Evolutionary conservation across 2,329 filamentous ascomycete genomes (phyloP).

Genomic region (Xylaria hypoxylon): DNA sequence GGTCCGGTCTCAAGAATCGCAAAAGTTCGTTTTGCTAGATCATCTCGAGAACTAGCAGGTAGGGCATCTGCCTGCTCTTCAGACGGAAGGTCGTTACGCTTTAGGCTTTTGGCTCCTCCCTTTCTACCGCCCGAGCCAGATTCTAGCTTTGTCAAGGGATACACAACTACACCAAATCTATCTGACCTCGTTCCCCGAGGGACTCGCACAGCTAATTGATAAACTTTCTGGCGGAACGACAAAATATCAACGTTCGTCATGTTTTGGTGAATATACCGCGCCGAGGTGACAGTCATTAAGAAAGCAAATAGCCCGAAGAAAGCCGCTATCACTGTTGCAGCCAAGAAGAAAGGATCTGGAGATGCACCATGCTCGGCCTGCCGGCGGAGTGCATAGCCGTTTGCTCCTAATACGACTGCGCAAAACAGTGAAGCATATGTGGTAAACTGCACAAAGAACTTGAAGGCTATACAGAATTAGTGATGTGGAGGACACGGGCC

Average conservation of each 20-base stretch:
- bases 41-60: slow-evolving; percentile 53
- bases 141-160: slow-evolving; percentile 61
- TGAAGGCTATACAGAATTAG: slow-evolving; percentile 70
- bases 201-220: slow-evolving; percentile 80
- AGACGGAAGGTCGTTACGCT: slow-evolving; percentile 30
- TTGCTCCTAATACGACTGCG: slow-evolving; percentile 70
- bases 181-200: slow-evolving; percentile 61
- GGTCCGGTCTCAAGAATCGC: slow-evolving; percentile 79
- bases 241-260: slow-evolving; percentile 87
- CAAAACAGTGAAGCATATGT: slow-evolving; percentile 78
- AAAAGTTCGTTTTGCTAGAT: slow-evolving; percentile 73
- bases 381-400: slow-evolving; percentile 72
- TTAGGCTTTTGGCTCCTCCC: slow-evolving; percentile 18
- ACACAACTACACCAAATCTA: slow-evolving; percentile 65
- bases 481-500: neutral
- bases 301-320: slow-evolving; percentile 85
- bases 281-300: slow-evolving; percentile 79
- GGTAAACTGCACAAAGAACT: slow-evolving; percentile 92
- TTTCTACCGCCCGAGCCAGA: slow-evolving; percentile 6
- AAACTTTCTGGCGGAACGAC: slow-evolving; percentile 68
- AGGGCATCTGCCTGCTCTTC: slow-evolving; percentile 30
- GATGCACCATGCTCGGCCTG: slow-evolving; percentile 56
- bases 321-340: slow-evolving; percentile 71
- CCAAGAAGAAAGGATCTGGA: slow-evolving; percentile 72
- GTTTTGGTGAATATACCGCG: slow-evolving; percentile 77